phyloP scores from a whole-genome alignment of 345 rosid genomes.

The Melaleuca alternifolia region DNA sequence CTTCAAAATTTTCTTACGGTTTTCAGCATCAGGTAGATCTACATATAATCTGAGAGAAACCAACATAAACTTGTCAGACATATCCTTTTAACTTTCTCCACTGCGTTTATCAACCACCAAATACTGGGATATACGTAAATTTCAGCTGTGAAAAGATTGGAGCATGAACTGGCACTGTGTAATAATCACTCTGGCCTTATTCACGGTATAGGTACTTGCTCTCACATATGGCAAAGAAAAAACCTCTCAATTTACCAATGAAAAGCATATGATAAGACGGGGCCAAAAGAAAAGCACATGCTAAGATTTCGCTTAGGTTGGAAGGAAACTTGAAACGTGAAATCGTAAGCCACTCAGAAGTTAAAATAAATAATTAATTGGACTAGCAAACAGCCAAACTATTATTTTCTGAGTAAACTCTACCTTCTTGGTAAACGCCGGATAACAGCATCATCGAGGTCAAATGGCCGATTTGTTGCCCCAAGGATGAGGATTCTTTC shows the following conservation, averaged over 20 bases:
- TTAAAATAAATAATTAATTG: not conserved
- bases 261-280: not conserved
- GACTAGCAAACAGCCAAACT: not conserved
- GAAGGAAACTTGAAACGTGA: not conserved
- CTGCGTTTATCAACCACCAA: not conserved
- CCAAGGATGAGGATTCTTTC: constrained; percentile 95
- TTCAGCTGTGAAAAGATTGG: not conserved
- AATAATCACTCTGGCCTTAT: not conserved
- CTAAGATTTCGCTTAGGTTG: not conserved
- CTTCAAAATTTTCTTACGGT: constrained; percentile 74
- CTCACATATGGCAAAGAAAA: not conserved
- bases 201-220: not conserved
- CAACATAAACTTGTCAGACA: not conserved
- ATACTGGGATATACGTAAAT: not conserved
- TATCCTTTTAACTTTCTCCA: not conserved
- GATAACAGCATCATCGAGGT: constrained; percentile 98
- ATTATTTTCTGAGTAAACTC: not conserved
- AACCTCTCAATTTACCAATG: not conserved
- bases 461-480: constrained; percentile 98
- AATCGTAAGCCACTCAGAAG: not conserved
- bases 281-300: not conserved
- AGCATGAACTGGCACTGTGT: not conserved
- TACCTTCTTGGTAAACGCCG: constrained; percentile 98
- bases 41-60: constrained; percentile 61
- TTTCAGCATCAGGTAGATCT: constrained; percentile 89